These are phyloP conservation scores for Pyricularia pennisetigena DNA, from an alignment of 2,329 filamentous ascomycete species.

Conservation along the genomic window DNA sequence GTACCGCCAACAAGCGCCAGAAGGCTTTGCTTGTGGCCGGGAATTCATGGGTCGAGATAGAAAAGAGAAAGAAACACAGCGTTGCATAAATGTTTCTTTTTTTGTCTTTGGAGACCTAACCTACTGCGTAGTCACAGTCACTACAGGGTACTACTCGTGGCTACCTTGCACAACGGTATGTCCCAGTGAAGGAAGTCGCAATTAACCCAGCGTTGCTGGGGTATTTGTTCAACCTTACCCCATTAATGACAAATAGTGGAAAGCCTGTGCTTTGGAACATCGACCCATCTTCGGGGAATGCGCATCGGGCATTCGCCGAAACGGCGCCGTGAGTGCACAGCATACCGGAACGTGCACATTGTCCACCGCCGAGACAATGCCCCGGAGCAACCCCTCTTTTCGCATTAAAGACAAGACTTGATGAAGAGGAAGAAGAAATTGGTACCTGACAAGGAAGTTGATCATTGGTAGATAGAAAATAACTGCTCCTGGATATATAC, in stretches of 20 bases:
- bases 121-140: no score
- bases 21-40: background rate
- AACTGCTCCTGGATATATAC: background rate
- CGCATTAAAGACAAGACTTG: background rate
- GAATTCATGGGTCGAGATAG: background rate
- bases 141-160: no score
- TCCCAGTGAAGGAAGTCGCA: background rate
- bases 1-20: background rate
- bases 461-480: background rate
- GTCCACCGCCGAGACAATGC: background rate
- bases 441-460: background rate
- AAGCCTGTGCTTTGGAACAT: no score
- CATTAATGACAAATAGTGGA: background rate
- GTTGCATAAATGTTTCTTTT: background rate
- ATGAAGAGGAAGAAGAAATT: background rate
- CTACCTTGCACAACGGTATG: background rate
- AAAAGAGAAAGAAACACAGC: background rate
- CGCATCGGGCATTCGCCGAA: background rate
- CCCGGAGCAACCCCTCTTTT: background rate
- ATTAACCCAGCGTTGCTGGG: background rate
- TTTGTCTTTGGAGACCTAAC: background rate
- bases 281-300: background rate
- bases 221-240: background rate
- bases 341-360: background rate
- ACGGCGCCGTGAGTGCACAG: background rate